A percentile compares a stretch with the other conserved stretches of the same genome.
phyloP scores from a whole-genome alignment of 257 asterid species.

The Primulina tabacum region DNA sequence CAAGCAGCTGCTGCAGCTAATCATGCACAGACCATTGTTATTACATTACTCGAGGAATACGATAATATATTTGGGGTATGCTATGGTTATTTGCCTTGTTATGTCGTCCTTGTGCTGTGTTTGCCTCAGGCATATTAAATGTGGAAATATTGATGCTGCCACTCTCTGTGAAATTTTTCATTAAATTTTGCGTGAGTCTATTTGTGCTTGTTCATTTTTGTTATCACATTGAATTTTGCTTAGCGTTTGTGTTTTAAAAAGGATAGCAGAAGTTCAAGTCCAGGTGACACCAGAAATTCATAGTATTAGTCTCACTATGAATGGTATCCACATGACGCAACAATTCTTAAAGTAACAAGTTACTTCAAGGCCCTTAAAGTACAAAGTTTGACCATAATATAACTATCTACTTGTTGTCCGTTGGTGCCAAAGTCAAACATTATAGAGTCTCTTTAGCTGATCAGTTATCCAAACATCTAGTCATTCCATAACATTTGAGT shows the following conservation, averaged over 20 bases:
- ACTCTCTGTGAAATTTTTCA: not conserved
- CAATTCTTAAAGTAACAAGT: not conserved
- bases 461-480: not conserved
- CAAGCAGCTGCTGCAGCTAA: conserved; percentile 99
- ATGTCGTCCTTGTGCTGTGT: conserved; percentile 11
- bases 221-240: not conserved
- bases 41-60: conserved; percentile 90
- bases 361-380: not conserved
- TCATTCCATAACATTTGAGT: not conserved
- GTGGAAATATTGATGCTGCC: not conserved
- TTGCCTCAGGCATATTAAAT: conserved; percentile 6
- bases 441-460: not conserved
- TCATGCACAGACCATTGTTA: conserved; percentile 97
- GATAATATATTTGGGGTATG: conserved; percentile 85
- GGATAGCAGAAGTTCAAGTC: not conserved
- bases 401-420: not conserved
- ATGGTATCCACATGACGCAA: not conserved
- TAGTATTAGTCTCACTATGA: not conserved
- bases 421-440: not conserved
- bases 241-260: not conserved
- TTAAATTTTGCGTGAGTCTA: not conserved
- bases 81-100: conserved; percentile 13
- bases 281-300: not conserved
- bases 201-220: conserved; percentile 1
- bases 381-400: not conserved